Evolutionary conservation across 306 rosid species (phyloP), one percentile per base, ranked within the genome.

Genomic region (Glycine soja): DNA sequence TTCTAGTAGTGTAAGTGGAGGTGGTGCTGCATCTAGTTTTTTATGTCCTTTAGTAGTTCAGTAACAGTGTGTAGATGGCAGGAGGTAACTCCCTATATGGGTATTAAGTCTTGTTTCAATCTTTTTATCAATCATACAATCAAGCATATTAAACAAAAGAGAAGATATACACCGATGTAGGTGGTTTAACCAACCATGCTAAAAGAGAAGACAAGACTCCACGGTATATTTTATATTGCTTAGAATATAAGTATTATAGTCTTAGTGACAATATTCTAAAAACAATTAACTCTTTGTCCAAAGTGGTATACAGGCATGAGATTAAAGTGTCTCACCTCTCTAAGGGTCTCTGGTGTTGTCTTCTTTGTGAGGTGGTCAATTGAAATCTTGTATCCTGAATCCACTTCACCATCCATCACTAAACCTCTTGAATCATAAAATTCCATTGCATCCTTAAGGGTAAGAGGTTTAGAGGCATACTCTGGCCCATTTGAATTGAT

Each of bases 311-410:
- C 7, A 42, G 79, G 72, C 54, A 65, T 14, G 46, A 57, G 48
- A 78, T 72, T 16, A 68, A 73, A 72, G 46, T 48, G 61, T 66
- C 69, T 88, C 42, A 90, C 97, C 97, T 90, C 83, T 82, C 72
- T 10, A 47, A 73, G 87, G 12, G 76, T 83, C 52, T 77, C 70
- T 3, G 87, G 72, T 47, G 74, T 24, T 61, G 34, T 79, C 64
- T 58, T 82, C 70, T 67, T 83, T 52, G 50, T 66, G 16, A 72
- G 47, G 43, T 24, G 74, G 7, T 75, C 82, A 52, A 40, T 48
- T 54, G 86, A 74, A 81, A 51, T 36, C 38, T 62, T 76, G 63
- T 81, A 59, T 18, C 57, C 52, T 62, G 56, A 68, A 42, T 65
- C 87, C 76, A 16, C 38, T 82, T 80, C 79, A 54, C 43, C 88